A percentile compares a stretch with the other conserved stretches of the same genome.
Evolutionary conservation across 2,329 filamentous ascomycete genomes (phyloP).

Genomic region (Ophiosphaerella narmari): DNA sequence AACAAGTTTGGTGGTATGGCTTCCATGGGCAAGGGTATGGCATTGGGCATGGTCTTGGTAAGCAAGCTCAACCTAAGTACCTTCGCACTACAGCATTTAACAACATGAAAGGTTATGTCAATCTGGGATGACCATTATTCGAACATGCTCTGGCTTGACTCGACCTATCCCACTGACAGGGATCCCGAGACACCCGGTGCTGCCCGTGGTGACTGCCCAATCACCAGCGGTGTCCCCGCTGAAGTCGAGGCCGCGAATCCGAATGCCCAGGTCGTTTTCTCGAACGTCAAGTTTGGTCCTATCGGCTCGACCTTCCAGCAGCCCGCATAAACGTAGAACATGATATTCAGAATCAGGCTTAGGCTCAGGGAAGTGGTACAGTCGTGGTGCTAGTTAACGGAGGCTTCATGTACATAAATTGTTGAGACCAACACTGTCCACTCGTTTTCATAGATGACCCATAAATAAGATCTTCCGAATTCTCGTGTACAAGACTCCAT

Average conservation of each 20-base stretch:
- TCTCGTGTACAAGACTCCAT: no score
- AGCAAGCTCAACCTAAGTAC: conserved; percentile 60
- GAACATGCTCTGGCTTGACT: conserved; percentile 77
- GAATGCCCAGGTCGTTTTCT: conserved; percentile 32
- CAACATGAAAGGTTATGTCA: conserved; percentile 51
- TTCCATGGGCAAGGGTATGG: conserved; percentile 60
- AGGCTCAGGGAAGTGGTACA: not conserved
- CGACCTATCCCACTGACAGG: conserved; percentile 59
- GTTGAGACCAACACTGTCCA: no score
- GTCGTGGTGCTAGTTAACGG: not conserved
- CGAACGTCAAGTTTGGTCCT: conserved; percentile 37
- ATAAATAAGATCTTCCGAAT: no score
- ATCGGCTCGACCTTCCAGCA: conserved; percentile 36
- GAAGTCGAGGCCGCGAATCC: conserved; percentile 27
- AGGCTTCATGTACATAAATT: not conserved
- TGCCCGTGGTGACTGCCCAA: conserved; percentile 33
- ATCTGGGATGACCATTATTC: conserved; percentile 67
- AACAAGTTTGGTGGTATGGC: conserved; percentile 60
- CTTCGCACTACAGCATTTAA: conserved; percentile 63
- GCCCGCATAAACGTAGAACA: conserved; percentile 15
- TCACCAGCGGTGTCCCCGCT: conserved; percentile 30
- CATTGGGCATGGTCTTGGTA: conserved; percentile 64
- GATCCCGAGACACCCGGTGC: conserved; percentile 34
- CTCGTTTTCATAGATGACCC: no score
- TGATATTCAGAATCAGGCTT: no score